Base-by-base conservation (phyloP, 768 basidiomycete species). In the Gautieria morchelliformis region DNA sequence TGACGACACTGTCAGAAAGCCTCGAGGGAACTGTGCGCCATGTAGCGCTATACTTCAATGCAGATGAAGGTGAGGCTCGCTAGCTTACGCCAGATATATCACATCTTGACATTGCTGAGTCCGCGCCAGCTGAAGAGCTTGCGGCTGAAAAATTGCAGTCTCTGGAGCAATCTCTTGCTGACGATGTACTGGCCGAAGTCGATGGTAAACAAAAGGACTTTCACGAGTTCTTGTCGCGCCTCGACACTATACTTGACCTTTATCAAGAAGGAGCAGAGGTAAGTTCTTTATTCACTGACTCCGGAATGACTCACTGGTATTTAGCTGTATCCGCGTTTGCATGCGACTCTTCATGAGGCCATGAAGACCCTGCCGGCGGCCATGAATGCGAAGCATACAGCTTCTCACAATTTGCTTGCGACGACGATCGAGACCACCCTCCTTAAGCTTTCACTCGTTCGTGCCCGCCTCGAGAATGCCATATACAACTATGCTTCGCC, bases 381-480 rank as follows among this genome's bases (percentile, higher is more conserved):
- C 4, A 46, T 66, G 39, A 63, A 72, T 42, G 62, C 63, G 3
- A 61, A 68, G 35, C 71, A 68, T 20, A 58, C 66, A 2, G 75
- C 77, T 4, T 64, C 67, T 0, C 65, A 70, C 44, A 75, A 76
- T 44, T 69, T 78, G 40, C 63, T 75, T 17, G 70, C 75, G 7
- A 69, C 75, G n/a, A 71, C 68, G 1, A 73, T 79, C 41, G 79
- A 82, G 62, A 65, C 73, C 3, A 71, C 72, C 2, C 67, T 81
- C 10, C 71, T 78, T 60, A 79, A 78, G 63, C 68, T 80, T 8
- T 75, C 75, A 1, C 68, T 79, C 10, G 59, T 77, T n/a, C 71
- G 73, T 32, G 72, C 72, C 7, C 71, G 72, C 22, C 66, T 74
- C 3, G 69, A 72, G 39, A 65, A 66, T 35, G 58, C 68, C 5